A percentile compares a stretch with the other conserved stretches of the same genome.
These are phyloP conservation scores for Jamesozyma jinghongensis DNA, from an alignment of 805 yeast genomes.

Conservation along the genomic window DNA sequence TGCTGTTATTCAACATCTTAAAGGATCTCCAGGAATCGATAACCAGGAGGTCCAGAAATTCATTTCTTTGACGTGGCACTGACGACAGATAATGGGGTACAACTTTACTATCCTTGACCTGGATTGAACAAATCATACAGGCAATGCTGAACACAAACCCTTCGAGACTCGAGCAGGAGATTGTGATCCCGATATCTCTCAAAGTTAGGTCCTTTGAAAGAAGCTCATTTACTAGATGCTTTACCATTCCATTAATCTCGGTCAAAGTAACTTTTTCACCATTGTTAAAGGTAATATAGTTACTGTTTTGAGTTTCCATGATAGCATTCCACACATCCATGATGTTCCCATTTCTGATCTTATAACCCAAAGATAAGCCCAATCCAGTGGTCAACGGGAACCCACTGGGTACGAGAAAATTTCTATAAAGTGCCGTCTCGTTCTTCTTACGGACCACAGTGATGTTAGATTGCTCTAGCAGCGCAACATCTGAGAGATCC, in stretches of 20 bases:
- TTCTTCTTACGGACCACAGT: conserved; percentile 52
- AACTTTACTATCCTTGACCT: conserved; percentile 5
- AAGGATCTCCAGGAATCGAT: conserved; percentile 24
- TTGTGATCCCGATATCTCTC: conserved; percentile 24
- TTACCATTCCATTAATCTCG: conserved; percentile 21
- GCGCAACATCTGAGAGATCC: conserved; percentile 51
- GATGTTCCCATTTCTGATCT: conserved; percentile 63
- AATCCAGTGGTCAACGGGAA: conserved; percentile 60
- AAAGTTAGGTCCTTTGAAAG: conserved; percentile 5
- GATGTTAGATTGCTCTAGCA: conserved; percentile 55
- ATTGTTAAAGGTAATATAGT: conserved; percentile 13
- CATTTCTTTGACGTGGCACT: conserved; percentile 26
- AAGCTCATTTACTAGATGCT: conserved; percentile 8
- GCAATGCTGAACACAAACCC: conserved; percentile 36
- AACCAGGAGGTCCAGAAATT: conserved; percentile 27
- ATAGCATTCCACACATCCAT: conserved; percentile 64
- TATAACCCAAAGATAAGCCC: conserved; percentile 53
- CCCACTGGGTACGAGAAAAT: conserved; percentile 66
- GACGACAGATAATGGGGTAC: conserved; percentile 35
- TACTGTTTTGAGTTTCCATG: conserved; percentile 17
- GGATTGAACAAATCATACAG: conserved; percentile 32
- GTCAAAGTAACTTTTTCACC: conserved; percentile 14
- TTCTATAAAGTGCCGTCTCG: conserved; percentile 72
- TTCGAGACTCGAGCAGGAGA: conserved; percentile 23
- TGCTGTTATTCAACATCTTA: conserved; percentile 16